These are phyloP conservation scores for Austroboletus novae-zelandiae DNA, from an alignment of 1,284 basidiomycete genomes.

Conservation along the genomic window DNA sequence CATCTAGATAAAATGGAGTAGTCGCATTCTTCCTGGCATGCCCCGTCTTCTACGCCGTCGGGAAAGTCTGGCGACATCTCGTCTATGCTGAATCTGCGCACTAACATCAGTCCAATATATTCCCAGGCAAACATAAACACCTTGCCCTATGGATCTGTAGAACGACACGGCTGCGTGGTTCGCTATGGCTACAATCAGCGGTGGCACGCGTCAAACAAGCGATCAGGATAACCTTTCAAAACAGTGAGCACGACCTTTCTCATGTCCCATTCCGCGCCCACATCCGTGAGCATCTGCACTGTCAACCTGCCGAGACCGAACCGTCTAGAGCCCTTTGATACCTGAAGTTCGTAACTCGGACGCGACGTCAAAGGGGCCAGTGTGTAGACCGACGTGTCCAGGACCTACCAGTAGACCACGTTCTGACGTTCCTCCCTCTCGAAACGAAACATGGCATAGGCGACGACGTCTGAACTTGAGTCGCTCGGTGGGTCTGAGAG, in stretches of 20 bases:
- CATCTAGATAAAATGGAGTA: conserved; percentile 56
- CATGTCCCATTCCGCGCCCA: conserved; percentile 57
- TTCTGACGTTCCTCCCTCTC: conserved; percentile 59
- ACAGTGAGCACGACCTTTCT: conserved; percentile 71
- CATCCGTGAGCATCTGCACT: conserved; percentile 44
- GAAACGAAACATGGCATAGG: conserved; percentile 69
- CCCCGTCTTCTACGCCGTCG: conserved; percentile 30
- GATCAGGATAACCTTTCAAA: conserved; percentile 50
- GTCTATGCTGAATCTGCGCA: conserved; percentile 53
- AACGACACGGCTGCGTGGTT: conserved; percentile 55
- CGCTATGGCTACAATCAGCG: conserved; percentile 37
- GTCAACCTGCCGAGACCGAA: conserved; percentile 58
- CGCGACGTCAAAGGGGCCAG: conserved; percentile 1
- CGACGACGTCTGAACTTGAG: conserved; percentile 35
- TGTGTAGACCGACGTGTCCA: background rate
- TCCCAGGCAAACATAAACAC: background rate
- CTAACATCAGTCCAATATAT: conserved; percentile 4
- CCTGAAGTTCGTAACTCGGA: conserved; percentile 73
- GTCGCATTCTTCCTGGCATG: conserved; percentile 39
- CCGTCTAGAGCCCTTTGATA: conserved; percentile 42
- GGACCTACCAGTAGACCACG: conserved; percentile 63
- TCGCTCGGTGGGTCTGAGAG: conserved; percentile 2
- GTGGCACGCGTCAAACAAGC: background rate
- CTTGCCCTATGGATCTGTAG: conserved; percentile 57
- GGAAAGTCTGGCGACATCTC: conserved; percentile 50